These are phyloP conservation scores for Cronartium quercuum DNA, from an alignment of 1,284 basidiomycete genomes.

Conservation along the genomic window DNA sequence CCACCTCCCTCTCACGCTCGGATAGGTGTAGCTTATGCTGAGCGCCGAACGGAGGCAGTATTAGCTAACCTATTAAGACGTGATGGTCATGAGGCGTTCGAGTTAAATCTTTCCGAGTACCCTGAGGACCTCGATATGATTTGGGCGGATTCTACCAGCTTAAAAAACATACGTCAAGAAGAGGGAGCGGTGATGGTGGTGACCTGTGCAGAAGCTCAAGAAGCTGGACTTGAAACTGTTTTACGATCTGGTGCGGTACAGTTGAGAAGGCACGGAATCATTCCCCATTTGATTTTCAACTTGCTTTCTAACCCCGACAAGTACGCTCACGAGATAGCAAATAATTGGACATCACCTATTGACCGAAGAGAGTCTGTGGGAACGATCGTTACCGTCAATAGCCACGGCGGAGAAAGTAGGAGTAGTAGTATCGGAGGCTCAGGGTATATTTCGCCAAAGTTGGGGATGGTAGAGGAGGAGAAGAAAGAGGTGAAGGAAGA, in stretches of 20 bases:
- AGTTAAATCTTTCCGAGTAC: not conserved
- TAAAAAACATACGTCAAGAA: not conserved
- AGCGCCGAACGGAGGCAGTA: constrained; percentile 7
- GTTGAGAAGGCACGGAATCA: constrained; percentile 30
- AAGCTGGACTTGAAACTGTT: not conserved
- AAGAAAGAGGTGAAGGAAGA: not conserved
- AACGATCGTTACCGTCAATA: not conserved
- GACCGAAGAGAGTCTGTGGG: not conserved
- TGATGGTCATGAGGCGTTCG: constrained; percentile 18
- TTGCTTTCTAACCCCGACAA: constrained; percentile 1
- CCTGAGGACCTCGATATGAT: constrained; percentile 7
- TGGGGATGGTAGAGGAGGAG: not conserved
- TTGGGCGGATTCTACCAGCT: constrained; percentile 1
- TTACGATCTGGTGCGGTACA: constrained; percentile 1
- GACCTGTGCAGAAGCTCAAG: constrained; percentile 1
- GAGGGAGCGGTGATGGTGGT: not conserved
- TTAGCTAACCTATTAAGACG: not conserved
- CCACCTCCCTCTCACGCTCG: not conserved
- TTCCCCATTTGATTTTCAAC: constrained; percentile 30
- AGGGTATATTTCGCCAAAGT: not conserved
- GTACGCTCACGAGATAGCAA: constrained; percentile 27
- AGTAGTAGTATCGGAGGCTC: constrained; percentile 9
- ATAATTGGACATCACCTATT: not conserved
- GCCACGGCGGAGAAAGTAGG: not conserved
- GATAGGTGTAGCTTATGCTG: constrained; percentile 28